Evolutionary conservation across 2,329 filamentous ascomycete genomes (phyloP).

Genomic region (Stagonosporopsis tanaceti): DNA sequence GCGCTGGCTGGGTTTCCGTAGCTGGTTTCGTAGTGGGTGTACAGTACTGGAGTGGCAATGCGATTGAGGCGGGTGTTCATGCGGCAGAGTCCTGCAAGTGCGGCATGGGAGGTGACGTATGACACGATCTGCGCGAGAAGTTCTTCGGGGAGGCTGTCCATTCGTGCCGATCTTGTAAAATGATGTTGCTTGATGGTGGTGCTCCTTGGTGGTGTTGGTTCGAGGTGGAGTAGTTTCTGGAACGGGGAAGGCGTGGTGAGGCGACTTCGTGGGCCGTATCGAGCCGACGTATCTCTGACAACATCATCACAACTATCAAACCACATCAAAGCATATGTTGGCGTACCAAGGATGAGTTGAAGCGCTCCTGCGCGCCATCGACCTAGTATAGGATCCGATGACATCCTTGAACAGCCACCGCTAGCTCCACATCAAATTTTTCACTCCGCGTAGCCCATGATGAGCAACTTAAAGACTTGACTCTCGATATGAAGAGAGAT

Average conservation of each 20-base stretch:
- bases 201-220: not conserved
- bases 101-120: conserved; percentile 3
- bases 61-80: conserved; percentile 13
- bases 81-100: conserved; percentile 14
- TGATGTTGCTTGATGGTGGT: not conserved
- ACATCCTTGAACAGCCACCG: too few species aligned
- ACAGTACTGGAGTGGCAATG: conserved; percentile 13
- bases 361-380: too few species aligned
- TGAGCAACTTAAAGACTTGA: too few species aligned
- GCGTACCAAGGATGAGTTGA: too few species aligned
- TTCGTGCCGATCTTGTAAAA: not conserved
- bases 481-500: too few species aligned
- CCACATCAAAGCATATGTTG: too few species aligned
- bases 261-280: not conserved
- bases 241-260: not conserved
- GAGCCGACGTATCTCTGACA: not conserved
- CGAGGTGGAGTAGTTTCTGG: not conserved
- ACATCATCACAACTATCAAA: not conserved
- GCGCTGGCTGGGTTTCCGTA: conserved; percentile 5
- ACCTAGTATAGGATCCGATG: too few species aligned
- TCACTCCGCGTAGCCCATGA: too few species aligned
- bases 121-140: conserved; percentile 10
- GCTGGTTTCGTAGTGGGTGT: conserved; percentile 10
- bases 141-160: conserved; percentile 12
- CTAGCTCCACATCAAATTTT: too few species aligned